A percentile compares a stretch with the other conserved stretches of the same genome.
Evolutionary conservation across 257 asterid genomes (phyloP).

Genomic region (Knoxia roxburghii): DNA sequence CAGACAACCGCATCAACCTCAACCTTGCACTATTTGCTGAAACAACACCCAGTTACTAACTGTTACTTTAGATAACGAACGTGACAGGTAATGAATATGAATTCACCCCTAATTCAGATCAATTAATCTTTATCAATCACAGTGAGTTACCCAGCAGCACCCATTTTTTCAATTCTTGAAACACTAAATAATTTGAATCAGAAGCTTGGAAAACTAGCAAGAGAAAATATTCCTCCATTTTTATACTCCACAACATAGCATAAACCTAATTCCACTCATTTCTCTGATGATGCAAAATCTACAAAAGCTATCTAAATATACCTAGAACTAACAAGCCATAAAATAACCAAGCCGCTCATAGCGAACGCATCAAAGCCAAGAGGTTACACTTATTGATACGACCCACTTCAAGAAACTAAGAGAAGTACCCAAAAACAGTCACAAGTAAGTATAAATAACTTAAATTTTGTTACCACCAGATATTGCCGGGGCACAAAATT

Average conservation of each 20-base stretch:
- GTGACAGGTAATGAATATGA: neutral
- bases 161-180: neutral
- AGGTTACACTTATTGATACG: neutral
- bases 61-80: neutral
- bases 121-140: neutral
- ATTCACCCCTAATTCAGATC: neutral
- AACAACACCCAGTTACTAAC: conserved; percentile 22
- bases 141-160: neutral
- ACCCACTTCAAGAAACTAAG: neutral
- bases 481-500: neutral
- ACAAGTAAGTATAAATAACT: neutral
- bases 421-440: neutral
- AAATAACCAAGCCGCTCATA: neutral
- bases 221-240: neutral
- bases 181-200: neutral
- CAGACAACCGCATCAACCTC: conserved; percentile 79
- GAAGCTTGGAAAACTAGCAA: neutral
- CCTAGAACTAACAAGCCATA: neutral
- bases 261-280: neutral
- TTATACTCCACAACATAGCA: neutral
- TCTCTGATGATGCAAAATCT: neutral
- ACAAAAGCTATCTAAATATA: neutral
- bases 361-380: neutral
- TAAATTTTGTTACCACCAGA: neutral
- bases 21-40: conserved; percentile 74